Conservation (phyloP, 495 filamentous ascomycete genomes). For the Delitschia confertaspora region DNA sequence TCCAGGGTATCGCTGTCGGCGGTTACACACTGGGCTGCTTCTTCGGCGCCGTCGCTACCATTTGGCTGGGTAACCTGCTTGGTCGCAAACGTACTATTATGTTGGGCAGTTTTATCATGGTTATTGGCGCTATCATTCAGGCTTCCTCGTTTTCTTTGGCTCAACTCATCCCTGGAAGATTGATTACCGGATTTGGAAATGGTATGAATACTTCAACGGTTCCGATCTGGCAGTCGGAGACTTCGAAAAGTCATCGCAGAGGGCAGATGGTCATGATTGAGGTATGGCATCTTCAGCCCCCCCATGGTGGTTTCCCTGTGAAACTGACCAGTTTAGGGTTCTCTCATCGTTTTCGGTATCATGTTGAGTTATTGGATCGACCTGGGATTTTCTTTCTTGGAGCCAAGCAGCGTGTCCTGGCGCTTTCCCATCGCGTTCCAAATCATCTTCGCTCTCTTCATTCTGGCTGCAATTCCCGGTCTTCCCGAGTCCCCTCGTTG, state of each 20-base stretch:
- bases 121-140: constrained; percentile 60
- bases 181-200: constrained; percentile 62
- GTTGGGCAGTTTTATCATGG: constrained; percentile 60
- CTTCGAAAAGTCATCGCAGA: constrained; percentile 32
- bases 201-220: constrained; percentile 47
- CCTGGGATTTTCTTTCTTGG: constrained; percentile 40
- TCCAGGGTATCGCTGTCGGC: constrained; percentile 46
- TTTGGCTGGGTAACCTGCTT: constrained; percentile 63
- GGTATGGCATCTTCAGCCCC: constrained; percentile 25
- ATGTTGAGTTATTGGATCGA: constrained; percentile 32
- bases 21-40: constrained; percentile 71
- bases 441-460: constrained; percentile 37
- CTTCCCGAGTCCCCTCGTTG: constrained; percentile 37
- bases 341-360: constrained; percentile 31
- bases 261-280: constrained; percentile 37
- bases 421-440: constrained; percentile 44
- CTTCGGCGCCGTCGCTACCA: constrained; percentile 56
- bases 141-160: constrained; percentile 50
- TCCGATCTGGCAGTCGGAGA: constrained; percentile 32
- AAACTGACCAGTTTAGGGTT: constrained; percentile 6
- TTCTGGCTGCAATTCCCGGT: constrained; percentile 31
- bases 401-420: constrained; percentile 40
- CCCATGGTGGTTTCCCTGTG: constrained; percentile 10
- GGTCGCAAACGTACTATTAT: constrained; percentile 66
- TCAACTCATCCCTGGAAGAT: constrained; percentile 55